Conservation (phyloP, 306 rosid species). For the Lupinus albus region DNA sequence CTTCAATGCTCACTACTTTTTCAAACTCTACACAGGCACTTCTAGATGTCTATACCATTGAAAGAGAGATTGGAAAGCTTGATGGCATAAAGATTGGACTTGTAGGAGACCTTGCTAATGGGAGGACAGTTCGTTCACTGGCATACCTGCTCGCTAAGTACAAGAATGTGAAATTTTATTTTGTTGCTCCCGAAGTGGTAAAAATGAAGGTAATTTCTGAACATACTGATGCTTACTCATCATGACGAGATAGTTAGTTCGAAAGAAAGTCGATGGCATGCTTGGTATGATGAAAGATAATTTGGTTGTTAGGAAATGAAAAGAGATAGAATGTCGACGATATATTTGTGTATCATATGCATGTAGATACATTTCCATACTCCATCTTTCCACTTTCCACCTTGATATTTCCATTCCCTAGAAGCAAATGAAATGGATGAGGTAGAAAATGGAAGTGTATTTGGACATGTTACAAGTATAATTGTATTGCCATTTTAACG, state of each 20-base stretch:
- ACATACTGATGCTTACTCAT: conserved; percentile 24
- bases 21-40: conserved; percentile 64
- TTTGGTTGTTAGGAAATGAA: background rate
- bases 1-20: conserved; percentile 29
- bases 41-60: conserved; percentile 78
- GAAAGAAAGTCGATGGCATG: background rate
- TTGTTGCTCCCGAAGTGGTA: conserved; percentile 79
- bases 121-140: conserved; percentile 86
- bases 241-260: conserved; percentile 15
- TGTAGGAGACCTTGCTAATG: conserved; percentile 90
- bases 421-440: conserved; percentile 4
- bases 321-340: conserved; percentile 17
- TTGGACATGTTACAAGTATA: background rate
- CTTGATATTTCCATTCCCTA: conserved; percentile 7
- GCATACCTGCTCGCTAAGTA: conserved; percentile 86
- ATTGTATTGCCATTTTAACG: conserved; percentile 5
- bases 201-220: conserved; percentile 74
- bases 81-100: conserved; percentile 79
- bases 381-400: conserved; percentile 6
- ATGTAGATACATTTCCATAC: background rate
- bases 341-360: background rate
- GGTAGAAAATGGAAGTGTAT: conserved; percentile 15
- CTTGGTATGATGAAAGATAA: background rate
- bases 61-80: conserved; percentile 75
- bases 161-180: conserved; percentile 70